Conservation (phyloP, 805 yeast species). For the Saccharomycopsis selenospora region DNA sequence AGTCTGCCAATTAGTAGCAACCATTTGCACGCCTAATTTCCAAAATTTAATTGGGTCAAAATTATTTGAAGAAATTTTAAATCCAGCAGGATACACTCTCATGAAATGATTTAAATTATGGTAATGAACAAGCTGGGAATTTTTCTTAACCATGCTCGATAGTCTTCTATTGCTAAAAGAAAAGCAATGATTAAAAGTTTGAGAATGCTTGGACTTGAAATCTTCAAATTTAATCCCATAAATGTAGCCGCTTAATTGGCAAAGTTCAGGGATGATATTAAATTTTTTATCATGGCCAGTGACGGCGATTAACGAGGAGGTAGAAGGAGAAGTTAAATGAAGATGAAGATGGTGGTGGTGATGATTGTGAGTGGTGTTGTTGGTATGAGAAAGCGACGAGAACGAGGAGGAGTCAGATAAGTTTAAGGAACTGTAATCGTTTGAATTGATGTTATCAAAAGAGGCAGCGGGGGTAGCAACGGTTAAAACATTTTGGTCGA, state of each 20-base stretch:
- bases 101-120: conserved; percentile 72
- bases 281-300: conserved; percentile 11
- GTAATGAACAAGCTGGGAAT: conserved; percentile 45
- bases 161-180: conserved; percentile 75
- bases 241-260: conserved; percentile 61
- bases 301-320: conserved; percentile 16
- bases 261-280: conserved; percentile 37
- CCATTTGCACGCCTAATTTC: conserved; percentile 87
- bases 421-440: not conserved
- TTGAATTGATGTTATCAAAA: not conserved
- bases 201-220: conserved; percentile 60
- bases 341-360: conserved; percentile 2
- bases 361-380: too few relatives aligned
- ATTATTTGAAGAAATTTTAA: conserved; percentile 70
- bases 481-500: conserved; percentile 22
- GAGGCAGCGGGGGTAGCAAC: conserved; percentile 12
- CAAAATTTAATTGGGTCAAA: conserved; percentile 76
- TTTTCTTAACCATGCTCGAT: conserved; percentile 53
- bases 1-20: conserved; percentile 95
- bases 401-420: conserved; percentile 25
- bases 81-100: conserved; percentile 83
- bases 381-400: conserved; percentile 31
- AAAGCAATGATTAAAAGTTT: conserved; percentile 72
- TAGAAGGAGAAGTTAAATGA: conserved; percentile 8
- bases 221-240: conserved; percentile 74